Base-by-base conservation (phyloP, 345 rosid genomes). In the Euclidium syriacum region DNA sequence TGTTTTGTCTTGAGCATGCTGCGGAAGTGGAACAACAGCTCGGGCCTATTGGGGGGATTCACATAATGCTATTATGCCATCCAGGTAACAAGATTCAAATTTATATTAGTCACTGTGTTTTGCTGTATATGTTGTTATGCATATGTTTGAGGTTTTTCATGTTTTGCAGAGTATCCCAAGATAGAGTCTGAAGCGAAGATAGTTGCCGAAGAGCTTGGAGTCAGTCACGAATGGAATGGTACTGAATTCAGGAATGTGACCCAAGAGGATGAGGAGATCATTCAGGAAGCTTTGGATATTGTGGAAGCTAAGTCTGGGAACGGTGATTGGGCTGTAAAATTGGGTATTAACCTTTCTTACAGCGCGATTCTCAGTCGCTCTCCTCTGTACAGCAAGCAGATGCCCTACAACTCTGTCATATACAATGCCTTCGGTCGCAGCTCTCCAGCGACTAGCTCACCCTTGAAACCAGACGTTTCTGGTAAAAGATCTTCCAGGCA, bases 1-100 rank as follows among this genome's bases (percentile, higher is more conserved):
- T 94, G 35, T 94, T 94, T 77, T 94, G 99, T 78, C 97, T 94
- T 57, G 89, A 94, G 83, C 97, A 94, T 74, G 99, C 99, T 65
- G 74, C 85, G 15, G 96, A 90, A 76, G 88, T 87, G 44, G 96
- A 90, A 64, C 80, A 94, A 73, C 92, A 70, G 73, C 87, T 94
- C 50, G 80, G 74, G 23, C 74, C 73, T 52, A 77, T 85, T n/a
- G 96, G 99, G 64, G 99, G 97, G 33, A 90, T 79, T 57, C 62
- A 84, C 65, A 73, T 90, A 44, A 80, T 78, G 68, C 90, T 90
- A 54, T 79, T 94, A 46, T 90, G 99, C 70, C 97, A 90, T 76
- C 96, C 97, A 75, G 97, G 96, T 90, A 55, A 48, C 57, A 61
- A 52, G 22, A 42, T 52, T 34, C 47, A 40, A 0, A 24, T 43